Base-by-base conservation (phyloP, 805 yeast genomes). In the Starmerella floris region DNA sequence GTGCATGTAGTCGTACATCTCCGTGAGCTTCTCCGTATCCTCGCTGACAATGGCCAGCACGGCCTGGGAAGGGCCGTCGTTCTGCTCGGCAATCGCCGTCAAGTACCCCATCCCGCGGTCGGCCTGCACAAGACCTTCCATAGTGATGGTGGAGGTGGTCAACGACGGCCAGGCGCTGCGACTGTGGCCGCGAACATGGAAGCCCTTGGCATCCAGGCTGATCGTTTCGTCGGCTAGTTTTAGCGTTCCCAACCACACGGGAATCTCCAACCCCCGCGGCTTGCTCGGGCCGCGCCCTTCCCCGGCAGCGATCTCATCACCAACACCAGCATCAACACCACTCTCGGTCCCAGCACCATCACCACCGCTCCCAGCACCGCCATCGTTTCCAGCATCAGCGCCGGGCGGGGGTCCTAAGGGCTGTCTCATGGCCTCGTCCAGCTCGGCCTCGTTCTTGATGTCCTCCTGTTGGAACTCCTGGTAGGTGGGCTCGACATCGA, bases 401-500 rank as follows among this genome's bases (percentile, higher is more conserved):
- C 30, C 21, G 9, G 45, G 42, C 41, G 41, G 42, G 68, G 44
- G 42, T 6, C 43, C 49, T 3, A 41, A 34, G 23, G 44, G 40
- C 30, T 33, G 43, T 35, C 27, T 25, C 45, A 38, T 34, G 25
- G 40, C 44, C 36, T 35, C 30, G 23, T 35, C 45, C 26, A 33
- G 34, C 21, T 46, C 42, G 11, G 8, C 23, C 21, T 42, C 40
- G 26, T 42, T 37, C 27, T 27, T 26, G 15, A 17, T 34, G 32
- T 67, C 72, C 21, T 68, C 73, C 33, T 60, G 64, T 43, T 80
- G 93, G 5, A 83, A 69, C n/a, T 81, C 59, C 55, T 81, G 87
- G 48, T 27, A 21, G 27, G 46, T 85, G 94, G 22, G 95, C 95
- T 58, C 80, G 82, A 58, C 84, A 94, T 3, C 95, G 83, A 53